phyloP scores from a whole-genome alignment of 2,329 filamentous ascomycete species.

The Elsinoe perseae region DNA sequence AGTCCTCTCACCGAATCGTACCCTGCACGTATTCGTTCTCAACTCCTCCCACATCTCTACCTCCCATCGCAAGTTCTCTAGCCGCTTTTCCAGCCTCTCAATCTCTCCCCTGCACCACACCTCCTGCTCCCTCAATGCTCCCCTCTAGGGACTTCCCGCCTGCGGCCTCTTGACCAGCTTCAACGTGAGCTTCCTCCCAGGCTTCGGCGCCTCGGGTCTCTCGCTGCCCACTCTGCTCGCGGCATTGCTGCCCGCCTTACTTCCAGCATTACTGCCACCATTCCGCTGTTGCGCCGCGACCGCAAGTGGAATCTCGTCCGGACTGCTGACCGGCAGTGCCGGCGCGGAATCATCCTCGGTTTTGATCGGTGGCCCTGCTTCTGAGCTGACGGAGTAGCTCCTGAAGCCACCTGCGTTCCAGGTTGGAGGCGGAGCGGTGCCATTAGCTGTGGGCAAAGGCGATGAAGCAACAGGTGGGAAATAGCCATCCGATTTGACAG shows the following conservation, averaged over 20 bases:
- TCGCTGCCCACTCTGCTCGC: neutral
- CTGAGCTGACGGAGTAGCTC: constrained; percentile 18
- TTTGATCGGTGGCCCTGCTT: neutral
- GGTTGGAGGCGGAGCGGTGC: constrained; percentile 19
- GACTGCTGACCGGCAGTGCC: constrained; percentile 9
- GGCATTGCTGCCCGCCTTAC: neutral
- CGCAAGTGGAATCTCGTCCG: constrained; percentile 12
- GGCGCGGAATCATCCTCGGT: neutral
- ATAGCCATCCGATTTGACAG: neutral
- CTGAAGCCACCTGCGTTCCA: constrained; percentile 26
- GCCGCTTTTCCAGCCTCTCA: neutral
- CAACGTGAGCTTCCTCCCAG: constrained; percentile 17
- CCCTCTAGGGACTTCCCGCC: constrained; percentile 5
- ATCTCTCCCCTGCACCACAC: neutral
- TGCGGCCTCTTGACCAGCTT: constrained; percentile 16
- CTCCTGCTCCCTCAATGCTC: neutral
- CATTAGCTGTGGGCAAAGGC: constrained; percentile 4
- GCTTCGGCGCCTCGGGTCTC: constrained; percentile 4
- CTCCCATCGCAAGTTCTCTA: neutral
- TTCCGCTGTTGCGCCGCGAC: constrained; percentile 5
- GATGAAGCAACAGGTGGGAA: neutral
- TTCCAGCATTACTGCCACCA: constrained; percentile 4
- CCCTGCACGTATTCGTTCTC: neutral
- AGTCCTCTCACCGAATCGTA: neutral
- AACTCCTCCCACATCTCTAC: neutral